Evolutionary conservation across 768 basidiomycete genomes (phyloP).

Genomic region (Kwoniella bestiolae): DNA sequence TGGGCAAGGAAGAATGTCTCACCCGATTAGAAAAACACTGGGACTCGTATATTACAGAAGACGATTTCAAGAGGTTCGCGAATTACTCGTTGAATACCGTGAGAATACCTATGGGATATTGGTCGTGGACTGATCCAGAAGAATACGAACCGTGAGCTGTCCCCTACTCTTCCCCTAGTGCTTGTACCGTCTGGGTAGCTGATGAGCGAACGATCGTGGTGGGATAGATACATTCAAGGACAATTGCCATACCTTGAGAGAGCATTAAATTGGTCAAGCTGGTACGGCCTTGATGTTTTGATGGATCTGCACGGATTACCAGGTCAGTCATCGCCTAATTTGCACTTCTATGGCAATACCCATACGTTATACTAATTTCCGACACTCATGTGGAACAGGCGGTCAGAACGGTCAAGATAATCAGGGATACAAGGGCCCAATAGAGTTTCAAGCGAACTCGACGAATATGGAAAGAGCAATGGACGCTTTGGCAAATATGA

Average conservation of each 20-base stretch:
- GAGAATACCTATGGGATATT: slow-evolving; percentile 50
- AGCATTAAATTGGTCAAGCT: slow-evolving; percentile 44
- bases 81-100: slow-evolving; percentile 47
- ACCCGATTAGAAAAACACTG: slow-evolving; percentile 41
- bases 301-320: slow-evolving; percentile 49
- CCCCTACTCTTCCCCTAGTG: background rate
- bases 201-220: too few species aligned
- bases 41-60: slow-evolving; percentile 50
- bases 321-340: slow-evolving; percentile 15
- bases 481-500: slow-evolving; percentile 46
- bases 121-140: slow-evolving; percentile 43
- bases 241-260: slow-evolving; percentile 45
- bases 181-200: too few species aligned
- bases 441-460: slow-evolving; percentile 32
- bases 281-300: slow-evolving; percentile 50
- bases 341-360: too few species aligned
- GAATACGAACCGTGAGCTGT: slow-evolving; percentile 39
- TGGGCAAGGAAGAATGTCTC: slow-evolving; percentile 38
- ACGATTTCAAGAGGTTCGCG: slow-evolving; percentile 45
- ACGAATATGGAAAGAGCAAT: slow-evolving; percentile 47
- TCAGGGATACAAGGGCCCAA: slow-evolving; percentile 36
- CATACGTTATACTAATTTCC: too few species aligned
- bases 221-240: slow-evolving; percentile 35
- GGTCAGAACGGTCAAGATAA: slow-evolving; percentile 48
- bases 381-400: too few species aligned